phyloP scores from a whole-genome alignment of 441 rosid species.

The Mallotus repandus region DNA sequence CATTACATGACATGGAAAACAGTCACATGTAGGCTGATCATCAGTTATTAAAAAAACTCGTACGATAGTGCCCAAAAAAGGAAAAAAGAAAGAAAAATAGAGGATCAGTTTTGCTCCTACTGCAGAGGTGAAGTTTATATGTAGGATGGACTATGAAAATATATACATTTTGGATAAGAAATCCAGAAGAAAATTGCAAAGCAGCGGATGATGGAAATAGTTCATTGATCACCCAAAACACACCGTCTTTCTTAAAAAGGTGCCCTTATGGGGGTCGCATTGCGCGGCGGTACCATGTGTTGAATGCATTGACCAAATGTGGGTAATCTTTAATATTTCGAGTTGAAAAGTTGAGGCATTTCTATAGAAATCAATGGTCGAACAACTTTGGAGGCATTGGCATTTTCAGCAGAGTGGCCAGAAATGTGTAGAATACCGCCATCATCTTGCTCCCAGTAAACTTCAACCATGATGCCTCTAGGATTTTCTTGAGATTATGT shows the following conservation, averaged over 20 bases:
- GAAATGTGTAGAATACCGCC: slow-evolving; percentile 70
- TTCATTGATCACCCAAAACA: background rate
- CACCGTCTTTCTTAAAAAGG: slow-evolving; percentile 7
- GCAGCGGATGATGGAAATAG: background rate
- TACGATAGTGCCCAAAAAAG: background rate
- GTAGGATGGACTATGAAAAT: background rate
- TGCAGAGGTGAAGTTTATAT: background rate
- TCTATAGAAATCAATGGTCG: slow-evolving; percentile 35
- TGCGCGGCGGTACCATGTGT: slow-evolving; percentile 72
- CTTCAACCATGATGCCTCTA: slow-evolving; percentile 84
- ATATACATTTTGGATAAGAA: slow-evolving; percentile 16
- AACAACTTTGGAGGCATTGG: slow-evolving; percentile 47
- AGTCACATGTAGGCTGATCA: background rate
- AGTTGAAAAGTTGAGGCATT: slow-evolving; percentile 67
- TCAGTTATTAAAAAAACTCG: background rate
- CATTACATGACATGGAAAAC: background rate
- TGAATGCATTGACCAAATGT: slow-evolving; percentile 58
- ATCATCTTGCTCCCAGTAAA: slow-evolving; percentile 82
- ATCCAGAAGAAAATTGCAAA: background rate
- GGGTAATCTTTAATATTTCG: slow-evolving; percentile 64
- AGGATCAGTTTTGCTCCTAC: background rate
- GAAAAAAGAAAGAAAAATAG: background rate
- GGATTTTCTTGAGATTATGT: slow-evolving; percentile 60
- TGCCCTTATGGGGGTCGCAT: slow-evolving; percentile 29
- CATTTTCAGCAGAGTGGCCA: slow-evolving; percentile 67